Conservation (phyloP, 441 rosid species). For the Pelargonium cotyledonis region DNA sequence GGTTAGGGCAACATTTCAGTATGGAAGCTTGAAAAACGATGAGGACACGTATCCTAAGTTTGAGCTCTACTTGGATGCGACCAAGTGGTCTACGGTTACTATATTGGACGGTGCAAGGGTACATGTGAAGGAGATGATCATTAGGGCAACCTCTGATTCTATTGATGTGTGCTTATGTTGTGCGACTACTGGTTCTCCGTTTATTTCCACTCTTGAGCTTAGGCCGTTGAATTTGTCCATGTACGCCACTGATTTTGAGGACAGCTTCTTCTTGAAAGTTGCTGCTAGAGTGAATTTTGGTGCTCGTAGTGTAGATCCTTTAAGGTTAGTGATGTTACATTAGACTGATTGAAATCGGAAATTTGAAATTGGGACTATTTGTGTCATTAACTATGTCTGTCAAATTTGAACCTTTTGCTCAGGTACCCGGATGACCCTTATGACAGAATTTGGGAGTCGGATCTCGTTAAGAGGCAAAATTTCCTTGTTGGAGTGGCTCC, state of each 20-base stretch:
- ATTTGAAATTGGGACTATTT: background rate
- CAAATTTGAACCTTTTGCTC: conserved; percentile 14
- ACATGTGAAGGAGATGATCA: conserved; percentile 68
- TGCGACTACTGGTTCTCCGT: conserved; percentile 82
- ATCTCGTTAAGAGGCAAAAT: conserved; percentile 68
- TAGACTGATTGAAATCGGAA: background rate
- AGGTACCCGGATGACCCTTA: conserved; percentile 98
- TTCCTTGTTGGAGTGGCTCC: conserved; percentile 74
- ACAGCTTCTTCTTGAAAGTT: conserved; percentile 65
- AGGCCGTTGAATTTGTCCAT: conserved; percentile 78
- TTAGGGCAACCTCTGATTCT: conserved; percentile 68
- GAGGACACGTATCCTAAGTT: conserved; percentile 77
- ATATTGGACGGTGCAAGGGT: conserved; percentile 60
- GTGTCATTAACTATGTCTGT: background rate
- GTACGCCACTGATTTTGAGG: conserved; percentile 86
- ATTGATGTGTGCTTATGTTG: conserved; percentile 81
- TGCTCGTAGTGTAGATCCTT: conserved; percentile 48
- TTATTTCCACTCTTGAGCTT: conserved; percentile 83
- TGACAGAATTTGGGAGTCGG: conserved; percentile 96
- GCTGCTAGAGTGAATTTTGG: conserved; percentile 94
- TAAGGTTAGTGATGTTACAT: conserved; percentile 44
- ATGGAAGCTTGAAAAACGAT: conserved; percentile 40
- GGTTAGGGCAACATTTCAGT: conserved; percentile 78
- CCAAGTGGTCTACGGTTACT: conserved; percentile 80
- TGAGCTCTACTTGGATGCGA: conserved; percentile 73